phyloP scores from a whole-genome alignment of 2,329 filamentous ascomycete species.

The Stromatinia cepivora region DNA sequence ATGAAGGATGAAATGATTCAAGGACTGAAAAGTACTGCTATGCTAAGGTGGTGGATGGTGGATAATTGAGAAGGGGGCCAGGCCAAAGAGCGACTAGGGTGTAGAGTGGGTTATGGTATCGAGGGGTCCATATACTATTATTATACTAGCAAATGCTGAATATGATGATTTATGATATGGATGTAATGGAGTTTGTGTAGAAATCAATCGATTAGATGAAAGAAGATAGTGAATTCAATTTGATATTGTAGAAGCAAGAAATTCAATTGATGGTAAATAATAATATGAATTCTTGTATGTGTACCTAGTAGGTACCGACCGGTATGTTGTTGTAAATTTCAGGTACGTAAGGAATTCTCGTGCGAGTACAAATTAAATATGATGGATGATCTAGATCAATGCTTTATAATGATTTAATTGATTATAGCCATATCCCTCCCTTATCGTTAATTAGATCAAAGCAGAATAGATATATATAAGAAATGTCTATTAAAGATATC shows the following conservation, averaged over 20 bases:
- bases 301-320: too few relatives aligned
- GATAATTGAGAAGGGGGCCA: slow-evolving; percentile 11
- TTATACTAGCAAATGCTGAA: background rate
- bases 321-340: background rate
- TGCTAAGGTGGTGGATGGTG: background rate
- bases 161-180: background rate
- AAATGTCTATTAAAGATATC: background rate
- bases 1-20: background rate
- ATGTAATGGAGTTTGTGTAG: too few relatives aligned
- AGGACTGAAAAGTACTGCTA: slow-evolving; percentile 1
- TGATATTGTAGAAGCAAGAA: background rate
- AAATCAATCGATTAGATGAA: too few relatives aligned
- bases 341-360: background rate
- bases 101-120: too few relatives aligned
- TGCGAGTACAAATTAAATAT: background rate
- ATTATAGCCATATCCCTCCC: background rate
- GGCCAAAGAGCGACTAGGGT: slow-evolving; percentile 4
- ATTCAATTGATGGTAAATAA: too few relatives aligned
- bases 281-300: too few relatives aligned
- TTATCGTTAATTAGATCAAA: too few relatives aligned
- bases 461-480: too few relatives aligned
- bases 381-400: background rate
- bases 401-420: background rate
- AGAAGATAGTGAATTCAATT: background rate
- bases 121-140: background rate